Percentiles rank a stretch among this genome's conserved stretches.
phyloP scores from a whole-genome alignment of 108 stramenopile genomes.

The Seminavis robusta region DNA sequence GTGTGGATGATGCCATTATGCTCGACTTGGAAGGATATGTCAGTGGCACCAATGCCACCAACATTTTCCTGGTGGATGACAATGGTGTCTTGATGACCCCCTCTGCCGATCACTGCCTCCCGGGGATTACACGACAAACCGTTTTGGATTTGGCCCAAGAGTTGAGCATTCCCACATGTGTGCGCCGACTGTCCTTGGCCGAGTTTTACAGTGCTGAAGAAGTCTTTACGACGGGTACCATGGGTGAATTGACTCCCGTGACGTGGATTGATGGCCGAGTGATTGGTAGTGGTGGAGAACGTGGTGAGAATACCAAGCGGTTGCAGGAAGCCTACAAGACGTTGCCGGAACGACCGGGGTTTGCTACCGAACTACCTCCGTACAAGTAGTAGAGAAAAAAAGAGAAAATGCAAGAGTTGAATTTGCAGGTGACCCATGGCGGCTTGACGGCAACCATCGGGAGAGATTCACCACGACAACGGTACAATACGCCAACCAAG shows the following conservation, averaged over 20 bases:
- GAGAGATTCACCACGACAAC: too few relatives aligned
- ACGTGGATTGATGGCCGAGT: slow-evolving; percentile 85
- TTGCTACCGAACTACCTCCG: slow-evolving; percentile 50
- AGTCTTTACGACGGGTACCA: slow-evolving; percentile 92
- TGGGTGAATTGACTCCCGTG: slow-evolving; percentile 92
- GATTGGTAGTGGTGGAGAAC: slow-evolving; percentile 50
- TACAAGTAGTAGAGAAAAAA: too few relatives aligned
- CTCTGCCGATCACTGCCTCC: slow-evolving; percentile 81
- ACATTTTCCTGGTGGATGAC: slow-evolving; percentile 87
- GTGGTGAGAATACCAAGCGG: slow-evolving; percentile 61
- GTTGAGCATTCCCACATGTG: slow-evolving; percentile 62
- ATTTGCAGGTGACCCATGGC: too few relatives aligned
- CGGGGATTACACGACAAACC: slow-evolving; percentile 84
- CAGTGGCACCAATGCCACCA: slow-evolving; percentile 90
- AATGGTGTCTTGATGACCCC: slow-evolving; percentile 81
- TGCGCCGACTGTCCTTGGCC: slow-evolving; percentile 67
- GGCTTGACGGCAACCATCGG: too few relatives aligned
- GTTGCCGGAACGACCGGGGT: slow-evolving; percentile 49
- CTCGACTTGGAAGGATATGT: slow-evolving; percentile 92
- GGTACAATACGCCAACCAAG: too few relatives aligned
- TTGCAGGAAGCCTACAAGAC: slow-evolving; percentile 75
- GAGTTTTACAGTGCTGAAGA: slow-evolving; percentile 90
- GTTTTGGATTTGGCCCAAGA: slow-evolving; percentile 66
- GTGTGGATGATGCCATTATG: slow-evolving; percentile 88
- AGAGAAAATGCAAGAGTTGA: too few relatives aligned